Percentiles rank a stretch among this genome's conserved stretches.
phyloP scores from a whole-genome alignment of 345 rosid species.

The Sisymbrium altissimum region DNA sequence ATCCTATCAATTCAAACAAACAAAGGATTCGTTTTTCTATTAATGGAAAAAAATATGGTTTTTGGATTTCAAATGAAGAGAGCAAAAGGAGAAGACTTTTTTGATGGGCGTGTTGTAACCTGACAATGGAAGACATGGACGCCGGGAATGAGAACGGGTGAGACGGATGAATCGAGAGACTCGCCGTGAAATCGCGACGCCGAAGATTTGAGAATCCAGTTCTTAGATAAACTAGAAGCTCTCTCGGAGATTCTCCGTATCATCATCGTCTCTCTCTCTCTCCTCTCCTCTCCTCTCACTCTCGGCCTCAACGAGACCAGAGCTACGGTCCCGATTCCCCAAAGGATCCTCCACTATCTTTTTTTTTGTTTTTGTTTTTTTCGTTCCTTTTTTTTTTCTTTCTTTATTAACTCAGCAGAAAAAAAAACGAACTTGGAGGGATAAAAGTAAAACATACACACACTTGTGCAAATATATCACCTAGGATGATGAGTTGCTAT shows the following conservation, averaged over 20 bases:
- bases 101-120: conserved; percentile 28
- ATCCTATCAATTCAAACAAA: conserved; percentile 7
- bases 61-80: neutral
- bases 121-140: conserved; percentile 90
- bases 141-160: conserved; percentile 58
- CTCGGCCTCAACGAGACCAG: conserved; percentile 16
- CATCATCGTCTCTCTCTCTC: conserved; percentile 4
- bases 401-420: no score
- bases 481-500: no score
- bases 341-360: conserved; percentile 7
- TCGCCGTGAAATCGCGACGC: conserved; percentile 38
- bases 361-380: neutral
- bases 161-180: conserved; percentile 42
- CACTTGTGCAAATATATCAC: no score
- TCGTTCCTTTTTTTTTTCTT: neutral
- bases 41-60: neutral
- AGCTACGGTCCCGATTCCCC: conserved; percentile 19
- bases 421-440: no score
- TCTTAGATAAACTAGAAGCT: conserved; percentile 12
- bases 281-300: neutral
- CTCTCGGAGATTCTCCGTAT: conserved; percentile 20
- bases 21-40: neutral
- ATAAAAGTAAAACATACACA: no score
- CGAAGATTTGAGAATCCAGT: conserved; percentile 41
- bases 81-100: neutral